Evolutionary conservation across 805 yeast genomes (phyloP).

Genomic region (Naumovozyma baii): DNA sequence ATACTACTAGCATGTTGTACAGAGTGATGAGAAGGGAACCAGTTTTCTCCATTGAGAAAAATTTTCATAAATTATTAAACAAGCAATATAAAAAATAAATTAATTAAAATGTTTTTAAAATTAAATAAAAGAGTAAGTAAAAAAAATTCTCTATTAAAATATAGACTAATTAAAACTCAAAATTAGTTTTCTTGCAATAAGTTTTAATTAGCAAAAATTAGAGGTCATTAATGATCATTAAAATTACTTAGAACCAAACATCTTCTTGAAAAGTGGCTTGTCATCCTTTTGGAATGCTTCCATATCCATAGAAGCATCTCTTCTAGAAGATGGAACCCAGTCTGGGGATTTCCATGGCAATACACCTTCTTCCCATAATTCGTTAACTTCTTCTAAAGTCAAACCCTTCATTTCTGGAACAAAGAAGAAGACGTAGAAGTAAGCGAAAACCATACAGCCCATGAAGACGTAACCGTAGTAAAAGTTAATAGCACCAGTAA

Average conservation of each 20-base stretch:
- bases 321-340: conserved; percentile 38
- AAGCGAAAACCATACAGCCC: conserved; percentile 44
- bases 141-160: too few relatives aligned
- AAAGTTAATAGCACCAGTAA: conserved; percentile 52
- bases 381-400: conserved; percentile 70
- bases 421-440: conserved; percentile 57
- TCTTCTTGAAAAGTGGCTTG: conserved; percentile 15
- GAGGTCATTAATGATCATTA: background rate
- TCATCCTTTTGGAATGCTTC: conserved; percentile 10
- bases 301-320: conserved; percentile 9
- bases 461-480: conserved; percentile 53
- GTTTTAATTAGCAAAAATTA: too few relatives aligned
- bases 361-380: conserved; percentile 35
- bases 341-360: conserved; percentile 35
- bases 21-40: too few relatives aligned
- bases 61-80: too few relatives aligned
- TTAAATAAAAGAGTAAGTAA: too few relatives aligned
- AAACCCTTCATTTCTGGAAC: conserved; percentile 70
- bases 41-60: too few relatives aligned
- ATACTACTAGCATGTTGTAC: too few relatives aligned
- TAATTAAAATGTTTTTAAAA: too few relatives aligned
- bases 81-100: too few relatives aligned
- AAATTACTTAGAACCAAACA: conserved; percentile 3
- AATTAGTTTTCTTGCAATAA: too few relatives aligned
- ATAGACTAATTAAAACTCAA: too few relatives aligned